Evolutionary conservation across 2,329 filamentous ascomycete genomes (phyloP), one percentile per base, ranked within the genome.

Genomic region (Neoascochyta sp.): DNA sequence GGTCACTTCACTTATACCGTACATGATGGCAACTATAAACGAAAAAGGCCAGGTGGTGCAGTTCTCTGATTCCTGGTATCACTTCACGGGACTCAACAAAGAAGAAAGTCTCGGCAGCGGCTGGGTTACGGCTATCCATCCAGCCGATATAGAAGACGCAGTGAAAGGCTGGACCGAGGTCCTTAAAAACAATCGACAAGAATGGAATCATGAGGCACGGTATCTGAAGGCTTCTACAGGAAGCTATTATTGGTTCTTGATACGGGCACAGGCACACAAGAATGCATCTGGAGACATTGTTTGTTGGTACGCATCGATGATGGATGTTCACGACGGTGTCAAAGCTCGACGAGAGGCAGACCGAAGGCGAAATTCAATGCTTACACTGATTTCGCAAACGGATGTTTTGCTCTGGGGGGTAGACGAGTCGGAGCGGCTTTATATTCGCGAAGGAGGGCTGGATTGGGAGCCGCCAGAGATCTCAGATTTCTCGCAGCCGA

Each of bases 261-360:
- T 39, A 16, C 30, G 35, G n/a, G 30, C 30, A 9, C 29, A 39
- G 27, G 27, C 35, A 4, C 29, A 31, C 16, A 24, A 12, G 12
- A 20, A 39, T 25, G 30, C 19, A 7, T 18, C 17, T 4, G 31
- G 35, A 17, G 24, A 34, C 4, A 16, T 39, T 4, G 9, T 34
- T 12, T 31, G 35, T 14, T 39, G 35, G 35, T 39, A 39, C 21
- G 31, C 27, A 7, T 39, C 35, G 15, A 39, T 39, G 35, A 39
- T 34, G 27, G 35, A 39, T 12, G 32, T 39, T 15, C 21, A 39
- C 16, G 23, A 39, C 14, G 34, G 35, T 30, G 31, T 39, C 19
- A 25, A 28, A 16, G 35, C 30, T 11, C 27, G 35, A n/a, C 27
- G 24, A 7, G 19, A 39, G 11, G 35, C 35, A 11, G 31, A 39